Evolutionary conservation across 2,329 filamentous ascomycete genomes (phyloP).

Genomic region (Penicillium glabrum): DNA sequence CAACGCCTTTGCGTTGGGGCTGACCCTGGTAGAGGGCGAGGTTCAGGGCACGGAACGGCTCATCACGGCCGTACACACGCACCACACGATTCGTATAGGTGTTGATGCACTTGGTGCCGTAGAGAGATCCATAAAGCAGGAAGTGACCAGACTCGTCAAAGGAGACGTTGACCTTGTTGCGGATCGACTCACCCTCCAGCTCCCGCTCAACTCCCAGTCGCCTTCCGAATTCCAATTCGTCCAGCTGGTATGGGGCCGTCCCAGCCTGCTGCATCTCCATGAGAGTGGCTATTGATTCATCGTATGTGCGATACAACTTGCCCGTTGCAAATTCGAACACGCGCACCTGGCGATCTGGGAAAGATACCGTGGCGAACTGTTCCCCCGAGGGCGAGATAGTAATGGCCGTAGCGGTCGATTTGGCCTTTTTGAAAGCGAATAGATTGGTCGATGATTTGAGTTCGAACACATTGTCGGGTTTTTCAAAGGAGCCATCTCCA

Average conservation of each 20-base stretch:
- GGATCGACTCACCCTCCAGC: conserved; percentile 68
- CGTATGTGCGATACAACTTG: conserved; percentile 88
- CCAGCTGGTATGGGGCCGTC: conserved; percentile 75
- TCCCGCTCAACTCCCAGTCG: conserved; percentile 84
- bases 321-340: conserved; percentile 89
- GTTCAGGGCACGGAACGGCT: conserved; percentile 80
- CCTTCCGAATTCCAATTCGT: conserved; percentile 88
- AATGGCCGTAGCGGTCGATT: conserved; percentile 77
- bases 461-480: conserved; percentile 86
- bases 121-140: conserved; percentile 86
- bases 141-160: conserved; percentile 98
- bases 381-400: conserved; percentile 83
- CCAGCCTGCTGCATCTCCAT: conserved; percentile 97
- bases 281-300: conserved; percentile 85
- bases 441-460: conserved; percentile 92
- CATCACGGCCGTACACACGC: conserved; percentile 86
- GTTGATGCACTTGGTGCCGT: conserved; percentile 93
- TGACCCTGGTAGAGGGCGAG: conserved; percentile 90
- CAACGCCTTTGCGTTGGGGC: conserved; percentile 87
- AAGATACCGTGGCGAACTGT: conserved; percentile 84
- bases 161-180: conserved; percentile 76
- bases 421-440: conserved; percentile 96
- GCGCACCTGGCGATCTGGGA: conserved; percentile 89
- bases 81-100: conserved; percentile 91
- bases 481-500: conserved; percentile 71